Conservation (phyloP, 805 yeast genomes). For the Saturnispora dispora region DNA sequence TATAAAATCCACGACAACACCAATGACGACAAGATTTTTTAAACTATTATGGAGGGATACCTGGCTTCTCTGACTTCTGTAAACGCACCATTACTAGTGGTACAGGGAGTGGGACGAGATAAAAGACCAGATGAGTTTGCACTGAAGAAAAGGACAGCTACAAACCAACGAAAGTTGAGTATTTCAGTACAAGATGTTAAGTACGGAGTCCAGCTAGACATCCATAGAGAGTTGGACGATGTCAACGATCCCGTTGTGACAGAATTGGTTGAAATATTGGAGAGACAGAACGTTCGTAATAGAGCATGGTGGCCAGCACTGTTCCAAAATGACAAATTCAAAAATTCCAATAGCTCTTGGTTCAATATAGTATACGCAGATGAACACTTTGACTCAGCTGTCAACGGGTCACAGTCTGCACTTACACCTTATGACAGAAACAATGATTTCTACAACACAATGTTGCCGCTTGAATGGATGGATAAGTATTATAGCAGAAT, state of each 20-base stretch:
- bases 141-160: neutral
- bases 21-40: neutral
- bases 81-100: conserved; percentile 31
- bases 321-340: neutral
- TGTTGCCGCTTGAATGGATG: conserved; percentile 43
- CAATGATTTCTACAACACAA: conserved; percentile 32
- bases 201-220: conserved; percentile 12
- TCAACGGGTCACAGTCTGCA: conserved; percentile 19
- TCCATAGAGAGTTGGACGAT: conserved; percentile 20
- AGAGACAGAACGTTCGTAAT: conserved; percentile 6
- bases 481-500: conserved; percentile 37
- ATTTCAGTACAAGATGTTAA: neutral
- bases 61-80: conserved; percentile 28
- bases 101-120: conserved; percentile 32
- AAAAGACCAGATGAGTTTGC: conserved; percentile 1
- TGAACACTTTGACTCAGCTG: conserved; percentile 5
- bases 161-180: conserved; percentile 10
- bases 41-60: conserved; percentile 30
- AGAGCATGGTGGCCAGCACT: conserved; percentile 11
- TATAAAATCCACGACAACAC: neutral
- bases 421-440: conserved; percentile 36
- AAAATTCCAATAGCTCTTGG: conserved; percentile 6
- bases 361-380: conserved; percentile 10
- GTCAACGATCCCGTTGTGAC: conserved; percentile 15
- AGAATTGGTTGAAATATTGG: conserved; percentile 7